Conservation (phyloP, 2,329 filamentous ascomycete species). For the Alternaria solani region DNA sequence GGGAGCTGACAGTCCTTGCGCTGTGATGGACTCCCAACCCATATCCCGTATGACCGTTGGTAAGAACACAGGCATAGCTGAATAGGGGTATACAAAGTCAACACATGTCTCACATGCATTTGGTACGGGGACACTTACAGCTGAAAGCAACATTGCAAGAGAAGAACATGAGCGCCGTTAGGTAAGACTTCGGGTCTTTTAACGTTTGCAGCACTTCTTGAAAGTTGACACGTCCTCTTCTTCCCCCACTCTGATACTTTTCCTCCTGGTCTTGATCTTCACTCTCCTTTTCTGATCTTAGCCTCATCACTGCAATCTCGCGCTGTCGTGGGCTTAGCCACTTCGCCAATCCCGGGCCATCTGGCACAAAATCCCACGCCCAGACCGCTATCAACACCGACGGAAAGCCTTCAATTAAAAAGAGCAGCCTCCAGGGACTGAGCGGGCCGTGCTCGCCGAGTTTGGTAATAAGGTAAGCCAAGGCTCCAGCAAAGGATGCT, state of each 20-base stretch:
- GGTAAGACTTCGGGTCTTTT: slow-evolving; percentile 73
- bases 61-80: slow-evolving; percentile 80
- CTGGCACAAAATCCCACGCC: slow-evolving; percentile 79
- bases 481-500: slow-evolving; percentile 74
- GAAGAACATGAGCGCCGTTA: slow-evolving; percentile 85
- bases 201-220: slow-evolving; percentile 67
- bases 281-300: slow-evolving; percentile 61
- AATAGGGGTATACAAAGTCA: not conserved
- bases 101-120: not conserved
- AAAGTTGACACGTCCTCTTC: slow-evolving; percentile 57
- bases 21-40: slow-evolving; percentile 72
- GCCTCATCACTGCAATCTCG: slow-evolving; percentile 74
- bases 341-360: slow-evolving; percentile 65
- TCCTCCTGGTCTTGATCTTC: slow-evolving; percentile 40
- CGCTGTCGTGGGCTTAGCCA: slow-evolving; percentile 57
- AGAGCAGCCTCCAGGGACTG: slow-evolving; percentile 84
- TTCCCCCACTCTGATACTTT: slow-evolving; percentile 21
- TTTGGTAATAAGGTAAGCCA: slow-evolving; percentile 81
- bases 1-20: slow-evolving; percentile 82
- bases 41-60: slow-evolving; percentile 80
- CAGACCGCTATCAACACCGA: slow-evolving; percentile 77
- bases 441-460: slow-evolving; percentile 71
- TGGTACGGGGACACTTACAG: slow-evolving; percentile 46
- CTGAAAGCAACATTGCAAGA: slow-evolving; percentile 87
- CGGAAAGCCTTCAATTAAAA: slow-evolving; percentile 85